phyloP scores from a whole-genome alignment of 768 basidiomycete species.

The Lentinula sp. region DNA sequence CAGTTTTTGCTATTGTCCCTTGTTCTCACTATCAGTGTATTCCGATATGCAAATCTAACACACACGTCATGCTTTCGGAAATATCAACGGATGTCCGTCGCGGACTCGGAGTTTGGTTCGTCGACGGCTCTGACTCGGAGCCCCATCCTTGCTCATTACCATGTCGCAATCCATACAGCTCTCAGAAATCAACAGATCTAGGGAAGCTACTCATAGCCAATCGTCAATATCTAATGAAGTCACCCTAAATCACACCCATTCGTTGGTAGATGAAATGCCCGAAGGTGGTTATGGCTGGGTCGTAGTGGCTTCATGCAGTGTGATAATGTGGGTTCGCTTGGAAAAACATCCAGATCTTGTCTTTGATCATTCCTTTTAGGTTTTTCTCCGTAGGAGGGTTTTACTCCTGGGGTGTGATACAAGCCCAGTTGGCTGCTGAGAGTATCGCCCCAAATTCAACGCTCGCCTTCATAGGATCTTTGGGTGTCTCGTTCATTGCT shows the following conservation, averaged over 20 bases:
- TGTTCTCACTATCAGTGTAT: too few species aligned
- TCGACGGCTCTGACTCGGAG: neutral
- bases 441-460: slow-evolving; percentile 18
- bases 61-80: neutral
- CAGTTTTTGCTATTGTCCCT: too few species aligned
- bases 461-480: slow-evolving; percentile 25
- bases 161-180: neutral
- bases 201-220: neutral
- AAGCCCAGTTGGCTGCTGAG: slow-evolving; percentile 20
- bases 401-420: slow-evolving; percentile 25
- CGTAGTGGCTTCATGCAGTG: slow-evolving; percentile 20
- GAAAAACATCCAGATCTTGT: neutral
- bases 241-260: neutral
- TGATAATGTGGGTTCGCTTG: slow-evolving; percentile 16
- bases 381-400: slow-evolving; percentile 18
- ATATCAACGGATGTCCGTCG: neutral
- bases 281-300: slow-evolving; percentile 28
- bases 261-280: slow-evolving; percentile 11
- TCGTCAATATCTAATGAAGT: neutral
- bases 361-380: slow-evolving; percentile 8
- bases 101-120: neutral
- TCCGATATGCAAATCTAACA: too few species aligned
- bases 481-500: slow-evolving; percentile 21
- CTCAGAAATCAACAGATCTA: neutral
- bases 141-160: neutral